phyloP scores from a whole-genome alignment of 2,329 filamentous ascomycete genomes.

The Trichophyton verrucosum region DNA sequence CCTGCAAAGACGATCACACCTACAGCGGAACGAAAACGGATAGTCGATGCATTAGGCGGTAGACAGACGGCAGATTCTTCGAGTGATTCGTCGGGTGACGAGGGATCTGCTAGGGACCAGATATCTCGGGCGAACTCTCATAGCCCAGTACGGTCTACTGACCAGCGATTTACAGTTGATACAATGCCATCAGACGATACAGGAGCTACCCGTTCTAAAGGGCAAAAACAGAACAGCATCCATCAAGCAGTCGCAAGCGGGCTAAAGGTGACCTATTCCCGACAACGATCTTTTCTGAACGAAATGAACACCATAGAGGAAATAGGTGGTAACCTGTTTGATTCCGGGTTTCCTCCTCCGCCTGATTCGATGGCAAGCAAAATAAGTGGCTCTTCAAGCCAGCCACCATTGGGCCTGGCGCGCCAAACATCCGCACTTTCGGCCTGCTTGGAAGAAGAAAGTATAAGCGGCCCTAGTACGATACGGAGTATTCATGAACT shows the following conservation, averaged over 20 bases:
- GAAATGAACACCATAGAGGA: conserved; percentile 28
- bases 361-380: not conserved
- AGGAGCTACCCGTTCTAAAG: not conserved
- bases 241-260: conserved; percentile 19
- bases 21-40: conserved; percentile 21
- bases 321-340: conserved; percentile 4
- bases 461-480: conserved; percentile 19
- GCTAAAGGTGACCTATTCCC: conserved; percentile 46
- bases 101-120: not conserved
- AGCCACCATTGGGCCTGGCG: not conserved
- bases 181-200: not conserved
- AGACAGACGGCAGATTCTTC: not conserved
- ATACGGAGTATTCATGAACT: conserved; percentile 51
- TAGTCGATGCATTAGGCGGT: conserved; percentile 23
- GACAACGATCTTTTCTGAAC: conserved; percentile 47
- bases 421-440: conserved; percentile 7
- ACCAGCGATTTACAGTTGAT: not conserved
- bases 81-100: conserved; percentile 2
- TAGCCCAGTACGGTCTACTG: not conserved
- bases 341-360: not conserved
- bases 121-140: not conserved
- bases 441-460: conserved; percentile 36
- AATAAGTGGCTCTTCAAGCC: not conserved
- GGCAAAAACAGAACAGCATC: not conserved
- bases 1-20: not conserved